A percentile compares a stretch with the other conserved stretches of the same genome.
phyloP scores from a whole-genome alignment of 2,329 filamentous ascomycete genomes.

The Colletotrichum sp. region DNA sequence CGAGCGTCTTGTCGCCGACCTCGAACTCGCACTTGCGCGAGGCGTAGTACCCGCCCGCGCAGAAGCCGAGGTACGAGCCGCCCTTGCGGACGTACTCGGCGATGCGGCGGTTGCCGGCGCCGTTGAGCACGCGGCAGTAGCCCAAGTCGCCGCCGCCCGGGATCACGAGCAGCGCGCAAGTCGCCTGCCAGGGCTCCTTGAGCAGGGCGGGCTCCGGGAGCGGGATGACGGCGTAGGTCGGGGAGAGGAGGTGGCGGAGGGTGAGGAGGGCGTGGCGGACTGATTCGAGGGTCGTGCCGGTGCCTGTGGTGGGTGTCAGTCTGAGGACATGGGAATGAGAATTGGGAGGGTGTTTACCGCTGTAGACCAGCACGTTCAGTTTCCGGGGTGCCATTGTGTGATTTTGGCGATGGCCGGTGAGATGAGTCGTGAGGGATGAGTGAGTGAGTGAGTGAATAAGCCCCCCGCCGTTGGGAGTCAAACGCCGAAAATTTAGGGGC shows the following conservation, averaged over 20 bases:
- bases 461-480: not conserved
- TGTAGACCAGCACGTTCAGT: constrained; percentile 93
- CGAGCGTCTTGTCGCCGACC: constrained; percentile 73
- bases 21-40: constrained; percentile 87
- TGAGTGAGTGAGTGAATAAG: not conserved
- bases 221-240: constrained; percentile 91
- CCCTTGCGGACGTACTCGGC: constrained; percentile 83
- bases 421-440: not conserved
- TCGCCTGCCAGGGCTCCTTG: constrained; percentile 88
- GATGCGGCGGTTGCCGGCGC: constrained; percentile 84
- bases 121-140: constrained; percentile 88
- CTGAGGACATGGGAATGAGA: constrained; percentile 29
- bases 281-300: constrained; percentile 85
- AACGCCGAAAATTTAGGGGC: constrained; percentile 2
- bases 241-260: constrained; percentile 82
- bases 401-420: not conserved
- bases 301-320: constrained; percentile 55
- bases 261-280: constrained; percentile 89
- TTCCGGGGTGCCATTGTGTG: constrained; percentile 66
- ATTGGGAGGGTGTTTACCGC: constrained; percentile 58
- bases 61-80: constrained; percentile 88
- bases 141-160: constrained; percentile 93
- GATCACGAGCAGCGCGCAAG: constrained; percentile 88
- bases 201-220: constrained; percentile 79
- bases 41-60: constrained; percentile 94